These are phyloP conservation scores for Agroathelia rolfsii DNA, from an alignment of 1,284 basidiomycete genomes.

Conservation along the genomic window DNA sequence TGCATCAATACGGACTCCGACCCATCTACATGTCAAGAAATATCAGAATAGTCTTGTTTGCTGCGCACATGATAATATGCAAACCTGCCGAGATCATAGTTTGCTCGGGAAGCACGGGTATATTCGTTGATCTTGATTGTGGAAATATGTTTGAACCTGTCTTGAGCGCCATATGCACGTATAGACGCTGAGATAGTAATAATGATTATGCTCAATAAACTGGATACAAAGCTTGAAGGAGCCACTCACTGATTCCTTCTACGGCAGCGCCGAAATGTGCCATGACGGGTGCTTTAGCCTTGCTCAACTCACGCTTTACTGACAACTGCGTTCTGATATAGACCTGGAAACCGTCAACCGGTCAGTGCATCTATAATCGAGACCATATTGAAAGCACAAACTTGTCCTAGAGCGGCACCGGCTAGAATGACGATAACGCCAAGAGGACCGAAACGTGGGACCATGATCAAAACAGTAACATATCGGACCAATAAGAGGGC, in stretches of 20 bases:
- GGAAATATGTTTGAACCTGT: slow-evolving; percentile 35
- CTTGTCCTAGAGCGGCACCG: slow-evolving; percentile 39
- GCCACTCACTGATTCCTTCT: slow-evolving; percentile 45
- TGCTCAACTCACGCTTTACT: slow-evolving; percentile 70
- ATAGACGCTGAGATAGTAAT: slow-evolving; percentile 38
- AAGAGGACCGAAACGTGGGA: slow-evolving; percentile 30
- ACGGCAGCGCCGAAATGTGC: slow-evolving; percentile 65
- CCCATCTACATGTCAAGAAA: slow-evolving; percentile 34
- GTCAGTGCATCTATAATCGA: slow-evolving; percentile 15
- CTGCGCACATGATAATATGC: no score
- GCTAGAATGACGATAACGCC: slow-evolving; percentile 33
- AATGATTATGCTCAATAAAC: slow-evolving; percentile 3
- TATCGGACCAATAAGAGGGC: no score
- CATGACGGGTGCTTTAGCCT: slow-evolving; percentile 56
- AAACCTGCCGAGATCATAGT: slow-evolving; percentile 48
- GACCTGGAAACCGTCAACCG: slow-evolving; percentile 19
- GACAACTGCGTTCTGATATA: slow-evolving; percentile 68
- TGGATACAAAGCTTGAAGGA: slow-evolving; percentile 1
- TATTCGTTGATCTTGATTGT: slow-evolving; percentile 37
- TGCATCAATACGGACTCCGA: slow-evolving; percentile 41
- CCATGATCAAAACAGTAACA: slow-evolving; percentile 11
- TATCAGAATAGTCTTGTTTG: slow-evolving; percentile 10
- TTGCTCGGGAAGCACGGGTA: slow-evolving; percentile 33
- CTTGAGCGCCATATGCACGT: slow-evolving; percentile 47
- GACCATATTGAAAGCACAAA: slow-evolving; percentile 15